Conservation (phyloP, 208 protist genomes). For the Leishmania major region DNA sequence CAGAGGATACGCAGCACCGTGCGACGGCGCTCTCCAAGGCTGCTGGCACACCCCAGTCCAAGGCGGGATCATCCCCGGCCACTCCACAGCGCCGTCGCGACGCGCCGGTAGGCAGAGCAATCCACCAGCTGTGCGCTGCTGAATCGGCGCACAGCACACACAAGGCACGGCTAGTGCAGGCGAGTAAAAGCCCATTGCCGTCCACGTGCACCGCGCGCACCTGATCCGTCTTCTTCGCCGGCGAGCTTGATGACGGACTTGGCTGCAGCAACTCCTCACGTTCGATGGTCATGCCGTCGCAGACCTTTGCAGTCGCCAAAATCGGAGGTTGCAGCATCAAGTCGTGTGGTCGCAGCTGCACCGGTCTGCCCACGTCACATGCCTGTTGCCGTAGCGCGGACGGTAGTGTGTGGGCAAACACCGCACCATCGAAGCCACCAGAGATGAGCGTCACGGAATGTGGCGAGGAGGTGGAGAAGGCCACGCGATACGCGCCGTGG, state of each 20-base stretch:
- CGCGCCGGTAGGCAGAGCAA: neutral
- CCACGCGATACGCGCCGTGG: conserved; percentile 63
- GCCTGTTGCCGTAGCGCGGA: neutral
- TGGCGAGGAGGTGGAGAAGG: conserved; percentile 10
- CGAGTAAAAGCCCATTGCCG: conserved; percentile 13
- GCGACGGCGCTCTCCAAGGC: conserved; percentile 9
- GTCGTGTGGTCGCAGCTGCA: neutral
- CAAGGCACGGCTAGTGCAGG: conserved; percentile 15
- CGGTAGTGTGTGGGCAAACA: conserved; percentile 25
- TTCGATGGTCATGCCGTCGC: neutral
- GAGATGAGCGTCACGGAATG: conserved; percentile 32
- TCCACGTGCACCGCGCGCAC: conserved; percentile 34
- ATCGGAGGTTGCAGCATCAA: neutral
- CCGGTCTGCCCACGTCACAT: neutral
- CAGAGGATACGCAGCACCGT: neutral
- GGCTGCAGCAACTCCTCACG: neutral
- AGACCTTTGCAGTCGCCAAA: neutral
- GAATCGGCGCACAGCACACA: conserved; percentile 5
- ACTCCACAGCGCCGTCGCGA: neutral
- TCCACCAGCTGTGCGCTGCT: neutral
- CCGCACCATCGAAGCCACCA: conserved; percentile 60
- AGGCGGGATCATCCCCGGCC: neutral
- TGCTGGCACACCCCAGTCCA: conserved; percentile 6
- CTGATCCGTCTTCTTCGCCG: neutral
- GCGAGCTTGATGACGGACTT: neutral